Base-by-base conservation (phyloP, 345 rosid species). In the Limnanthes douglasii region DNA sequence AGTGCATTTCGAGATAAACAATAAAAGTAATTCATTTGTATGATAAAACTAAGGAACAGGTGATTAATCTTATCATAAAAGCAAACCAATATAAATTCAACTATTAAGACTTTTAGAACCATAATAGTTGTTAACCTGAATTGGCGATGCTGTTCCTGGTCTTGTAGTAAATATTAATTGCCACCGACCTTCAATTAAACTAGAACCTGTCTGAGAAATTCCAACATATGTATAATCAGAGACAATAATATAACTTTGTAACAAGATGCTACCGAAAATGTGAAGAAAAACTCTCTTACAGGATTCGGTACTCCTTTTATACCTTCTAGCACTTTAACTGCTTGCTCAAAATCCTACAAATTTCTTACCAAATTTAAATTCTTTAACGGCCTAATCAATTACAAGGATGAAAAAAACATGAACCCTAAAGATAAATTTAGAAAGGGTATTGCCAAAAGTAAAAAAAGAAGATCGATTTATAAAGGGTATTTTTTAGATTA, bases 61-160 rank as follows among this genome's bases (percentile, higher is more conserved):
- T n/a, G n/a, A n/a, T n/a, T n/a, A n/a, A n/a, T n/a, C n/a, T n/a
- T n/a, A n/a, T n/a, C 9, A 31, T 18, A 31, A 3, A 27, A 28
- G 35, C 30, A 26, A 26, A 26, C 30, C 6, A 26, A 6, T 2
- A 6, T 9, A 26, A 26, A 26, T 2, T 2, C 30, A 26, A 2
- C 30, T 6, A 26, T 8, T 12, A 9, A 6, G 30, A 8, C 30
- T 2, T 8, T 12, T 26, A 8, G n/a, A 26, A 8, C 30, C 6
- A 6, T 26, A 9, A 26, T 9, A 8, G 30, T 8, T 48, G 31
- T 61, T 39, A 42, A 88, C 97, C 84, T 83, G 98, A 39, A 90
- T 76, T 16, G 92, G 95, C 34, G 98, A 90, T 34, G 98, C 84
- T 15, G 98, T 79, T 35, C 94, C 98, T 14, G 94, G 94, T 65